Base-by-base conservation (phyloP, 2,329 filamentous ascomycete species). In the Paracoccidioides lutzii region DNA sequence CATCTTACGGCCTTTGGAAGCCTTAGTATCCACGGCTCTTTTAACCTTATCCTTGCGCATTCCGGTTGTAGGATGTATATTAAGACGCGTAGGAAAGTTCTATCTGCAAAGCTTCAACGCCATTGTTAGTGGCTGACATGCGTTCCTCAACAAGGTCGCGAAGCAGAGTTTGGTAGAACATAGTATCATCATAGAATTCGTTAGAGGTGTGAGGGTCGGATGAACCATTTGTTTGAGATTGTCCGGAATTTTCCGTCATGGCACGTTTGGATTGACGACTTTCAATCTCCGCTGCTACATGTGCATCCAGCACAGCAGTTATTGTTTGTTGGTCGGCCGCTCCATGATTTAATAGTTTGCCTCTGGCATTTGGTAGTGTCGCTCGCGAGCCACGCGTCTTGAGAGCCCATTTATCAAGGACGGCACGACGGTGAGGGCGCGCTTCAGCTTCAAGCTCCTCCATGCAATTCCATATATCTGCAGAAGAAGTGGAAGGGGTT, bases 91-190 rank as follows among this genome's bases (percentile, higher is more conserved):
- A 5, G 72, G 67, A 15, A 15, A 66, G 59, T n/a, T 73, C 62
- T 53, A 70, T 57, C 33, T 70, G 65, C 38, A 71, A 59, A n/a
- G 65, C 64, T 52, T 72, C 67, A 8, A 72, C 58, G 4, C 59
- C 62, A 8, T 74, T 74, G 7, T 80, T 79, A 3, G 69, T 67
- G 62, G 65, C 67, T 0, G 83, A 78, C 63, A 87, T 87, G 58
- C 91, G 85, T 68, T 94, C 88, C 67, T 95, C 89, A 8, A 98
- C 86, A 1, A 98, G 82, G 66, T 95, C 89, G 69, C 95, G 94
- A 33, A 98, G 81, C 2, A 98, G 80, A 12, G 93, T 76, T 68
- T 95, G 89, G 73, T 98, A 98, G 70, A 97, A 96, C 67, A 94
- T 84, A 9, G 88, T 88, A 64, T 98, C 93, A 67, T 97, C 91